Evolutionary conservation across 257 asterid species (phyloP).

Genomic region (Scutellaria galericulata): DNA sequence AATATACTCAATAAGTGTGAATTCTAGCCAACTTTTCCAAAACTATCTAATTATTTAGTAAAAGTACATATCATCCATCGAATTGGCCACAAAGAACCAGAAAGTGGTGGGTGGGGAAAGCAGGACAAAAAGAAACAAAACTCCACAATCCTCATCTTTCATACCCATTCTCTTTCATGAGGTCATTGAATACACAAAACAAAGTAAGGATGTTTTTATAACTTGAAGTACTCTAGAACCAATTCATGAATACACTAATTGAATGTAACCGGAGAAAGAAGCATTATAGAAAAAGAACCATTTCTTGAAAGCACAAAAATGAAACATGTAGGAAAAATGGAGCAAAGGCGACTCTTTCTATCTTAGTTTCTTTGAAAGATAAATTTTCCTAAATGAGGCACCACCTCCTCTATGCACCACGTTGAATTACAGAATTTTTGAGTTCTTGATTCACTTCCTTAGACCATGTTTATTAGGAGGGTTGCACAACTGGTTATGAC

Average conservation of each 20-base stretch:
- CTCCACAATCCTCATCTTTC: constrained; percentile 11
- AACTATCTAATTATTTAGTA: not conserved
- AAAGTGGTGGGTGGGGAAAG: not conserved
- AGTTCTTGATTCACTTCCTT: constrained; percentile 14
- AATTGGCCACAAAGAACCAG: not conserved
- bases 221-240: constrained; percentile 4
- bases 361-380: not conserved
- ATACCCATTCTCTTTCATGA: not conserved
- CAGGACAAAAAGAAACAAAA: not conserved
- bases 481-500: too few relatives aligned
- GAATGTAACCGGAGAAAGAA: not conserved
- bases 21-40: not conserved
- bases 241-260: not conserved
- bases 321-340: not conserved
- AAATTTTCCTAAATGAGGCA: not conserved
- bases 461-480: too few relatives aligned
- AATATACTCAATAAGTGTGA: not conserved
- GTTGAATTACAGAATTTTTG: not conserved
- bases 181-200: not conserved
- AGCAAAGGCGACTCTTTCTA: not conserved
- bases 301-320: not conserved
- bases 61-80: not conserved
- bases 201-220: constrained; percentile 9
- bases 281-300: not conserved
- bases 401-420: not conserved